Base-by-base conservation (phyloP, 305 asterid species). In the Salvia sclarea region DNA sequence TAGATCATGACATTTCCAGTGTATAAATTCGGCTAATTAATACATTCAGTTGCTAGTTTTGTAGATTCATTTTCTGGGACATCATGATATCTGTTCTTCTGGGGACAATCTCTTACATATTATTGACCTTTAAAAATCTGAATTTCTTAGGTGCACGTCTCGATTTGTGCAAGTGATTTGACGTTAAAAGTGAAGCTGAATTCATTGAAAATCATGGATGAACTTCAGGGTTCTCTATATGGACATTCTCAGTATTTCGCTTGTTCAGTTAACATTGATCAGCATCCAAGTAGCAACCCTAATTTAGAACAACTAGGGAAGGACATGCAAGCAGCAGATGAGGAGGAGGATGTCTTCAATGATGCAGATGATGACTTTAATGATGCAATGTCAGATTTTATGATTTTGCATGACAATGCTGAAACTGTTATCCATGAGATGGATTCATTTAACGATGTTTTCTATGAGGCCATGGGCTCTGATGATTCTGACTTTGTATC, bases 401-500 rank as follows among this genome's bases (percentile, higher is more conserved):
- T 76, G 78, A 76, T 81, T 77, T 80, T 80, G 35, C 82, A 90
- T 14, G 98, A 90, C 75, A 73, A 80, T 64, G 62, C 83, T 75
- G 98, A 91, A 79, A 68, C 73, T 64, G 69, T 69, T 56, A 73
- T 68, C 77, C 82, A 64, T 18, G 98, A 84, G 76, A 87, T 83
- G 81, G 96, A 89, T 76, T 48, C 40, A 9, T 64, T 75, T 18
- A 54, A 65, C 74, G 98, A 94, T 80, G 82, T 87, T 63, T 94
- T 88, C 75, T 89, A 94, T 28, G 98, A 94, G 86, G 91, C 96
- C 66, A 69, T 82, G 85, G 89, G 95, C 64, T 81, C 85, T 64
- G 95, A 94, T 78, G 92, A 86, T 76, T 81, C 96, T 84, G 93
- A 91, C 83, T 94, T 94, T 84, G 97, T 94, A 64, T 87, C 98